Conservation (phyloP, 2,329 filamentous ascomycete species). For the Ophiobolus disseminans region DNA sequence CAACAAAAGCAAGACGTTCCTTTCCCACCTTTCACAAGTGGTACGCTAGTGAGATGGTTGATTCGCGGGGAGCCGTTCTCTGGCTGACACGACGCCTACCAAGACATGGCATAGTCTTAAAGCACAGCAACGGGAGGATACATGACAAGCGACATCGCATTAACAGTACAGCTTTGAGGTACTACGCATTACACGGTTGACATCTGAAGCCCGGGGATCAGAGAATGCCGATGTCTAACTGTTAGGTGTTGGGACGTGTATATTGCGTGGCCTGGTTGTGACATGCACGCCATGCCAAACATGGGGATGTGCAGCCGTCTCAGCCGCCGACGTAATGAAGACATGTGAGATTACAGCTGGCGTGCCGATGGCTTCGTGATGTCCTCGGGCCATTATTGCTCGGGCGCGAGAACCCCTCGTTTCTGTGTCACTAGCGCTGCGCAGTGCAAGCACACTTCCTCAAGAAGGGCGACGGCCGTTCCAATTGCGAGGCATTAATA, state of each 20-base stretch:
- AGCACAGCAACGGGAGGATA: too few relatives aligned
- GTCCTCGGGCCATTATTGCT: slow-evolving; percentile 11
- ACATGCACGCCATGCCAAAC: neutral
- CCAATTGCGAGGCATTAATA: slow-evolving; percentile 10
- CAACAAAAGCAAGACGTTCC: slow-evolving; percentile 38
- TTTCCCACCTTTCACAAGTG: slow-evolving; percentile 5
- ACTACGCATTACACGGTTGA: too few relatives aligned
- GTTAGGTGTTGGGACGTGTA: neutral
- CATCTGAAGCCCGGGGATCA: too few relatives aligned
- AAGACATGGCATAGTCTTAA: too few relatives aligned
- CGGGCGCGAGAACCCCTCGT: slow-evolving; percentile 12
- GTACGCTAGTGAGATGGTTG: neutral
- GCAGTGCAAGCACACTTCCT: slow-evolving; percentile 7
- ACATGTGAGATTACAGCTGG: slow-evolving; percentile 12
- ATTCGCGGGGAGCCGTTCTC: too few relatives aligned
- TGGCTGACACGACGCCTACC: too few relatives aligned
- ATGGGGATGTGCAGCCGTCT: slow-evolving; percentile 9
- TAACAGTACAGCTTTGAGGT: too few relatives aligned
- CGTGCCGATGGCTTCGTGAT: slow-evolving; percentile 13
- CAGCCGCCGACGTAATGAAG: slow-evolving; percentile 29
- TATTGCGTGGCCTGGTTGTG: neutral
- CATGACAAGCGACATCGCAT: too few relatives aligned
- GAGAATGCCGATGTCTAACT: too few relatives aligned
- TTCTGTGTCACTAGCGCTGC: slow-evolving; percentile 18
- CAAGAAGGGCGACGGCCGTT: slow-evolving; percentile 1